Base-by-base conservation (phyloP, 306 rosid species). In the Dalbergia cochinchinensis region DNA sequence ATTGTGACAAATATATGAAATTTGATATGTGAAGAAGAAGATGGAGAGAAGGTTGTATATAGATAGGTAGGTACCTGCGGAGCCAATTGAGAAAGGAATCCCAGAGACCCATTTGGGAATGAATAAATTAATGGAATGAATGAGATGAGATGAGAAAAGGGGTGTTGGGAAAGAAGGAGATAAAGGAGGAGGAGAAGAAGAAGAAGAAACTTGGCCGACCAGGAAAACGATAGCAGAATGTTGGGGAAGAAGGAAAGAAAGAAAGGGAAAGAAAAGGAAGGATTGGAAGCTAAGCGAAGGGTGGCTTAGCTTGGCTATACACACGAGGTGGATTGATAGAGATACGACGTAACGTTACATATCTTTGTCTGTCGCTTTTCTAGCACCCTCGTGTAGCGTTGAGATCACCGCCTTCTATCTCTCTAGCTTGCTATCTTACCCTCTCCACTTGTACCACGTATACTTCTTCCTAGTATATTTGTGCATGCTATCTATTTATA, bases 31-130 rank as follows among this genome's bases (percentile, higher is more conserved):
- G 8, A 0, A 0, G 0, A n/a, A 78, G 13, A 5, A 44, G 54
- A 19, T 48, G 3, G 20, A 19, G 54, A 50, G 15, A 58, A 19
- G 14, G 11, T 57, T 4, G 41, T 26, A 37, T 37, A 6, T 6
- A 37, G 7, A 53, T 14, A n/a, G 8, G 15, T 14, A n/a, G 8
- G 15, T 83, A 94, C 98, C 98, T 89, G 76, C 97, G 92, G 74
- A 94, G 98, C 97, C 98, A 94, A 83, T 82, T 94, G 86, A 94
- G 98, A 44, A 94, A 15, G 57, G 97, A 87, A 89, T 94, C 98
- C 86, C 88, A 86, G 67, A 94, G 89, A 79, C 98, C 96, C 98
- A 94, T 94, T 47, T n/a, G 37, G 48, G 11, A 34, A 22, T 39
- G 26, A 55, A 51, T 51, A 31, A 55, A 57, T 57, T 11, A 57